These are phyloP conservation scores for Erodium trifolium DNA, from an alignment of 441 rosid species.

Conservation along the genomic window DNA sequence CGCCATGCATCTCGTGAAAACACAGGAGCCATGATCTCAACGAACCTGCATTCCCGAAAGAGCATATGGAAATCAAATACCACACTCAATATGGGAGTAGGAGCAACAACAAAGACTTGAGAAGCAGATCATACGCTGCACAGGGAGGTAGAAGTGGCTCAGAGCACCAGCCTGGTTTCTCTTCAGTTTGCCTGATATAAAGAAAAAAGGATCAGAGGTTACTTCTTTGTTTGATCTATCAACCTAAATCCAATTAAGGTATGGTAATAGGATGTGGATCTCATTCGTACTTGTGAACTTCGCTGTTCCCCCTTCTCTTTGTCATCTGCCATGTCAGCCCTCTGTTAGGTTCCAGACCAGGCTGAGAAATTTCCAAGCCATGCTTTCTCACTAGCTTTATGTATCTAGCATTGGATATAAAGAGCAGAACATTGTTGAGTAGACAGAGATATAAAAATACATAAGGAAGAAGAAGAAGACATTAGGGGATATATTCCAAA, in stretches of 20 bases:
- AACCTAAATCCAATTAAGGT: neutral
- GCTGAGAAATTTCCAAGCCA: too few species aligned
- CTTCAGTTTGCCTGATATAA: constrained; percentile 48
- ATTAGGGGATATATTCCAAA: too few species aligned
- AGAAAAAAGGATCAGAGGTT: constrained; percentile 14
- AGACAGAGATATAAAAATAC: too few species aligned
- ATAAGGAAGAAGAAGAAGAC: too few species aligned
- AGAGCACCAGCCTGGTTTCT: constrained; percentile 79
- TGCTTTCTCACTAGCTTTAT: too few species aligned
- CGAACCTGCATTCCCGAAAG: constrained; percentile 45
- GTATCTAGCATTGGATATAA: too few species aligned
- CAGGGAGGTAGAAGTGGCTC: constrained; percentile 87
- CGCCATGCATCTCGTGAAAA: too few species aligned
- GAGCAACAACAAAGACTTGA: neutral
- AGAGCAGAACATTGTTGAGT: too few species aligned
- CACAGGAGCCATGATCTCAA: constrained; percentile 50
- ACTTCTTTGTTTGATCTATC: neutral
- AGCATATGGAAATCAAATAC: neutral
- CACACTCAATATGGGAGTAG: constrained; percentile 3
- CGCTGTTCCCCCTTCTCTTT: constrained; percentile 67
- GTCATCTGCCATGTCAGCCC: constrained; percentile 94
- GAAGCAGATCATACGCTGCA: constrained; percentile 67
- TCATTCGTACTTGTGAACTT: constrained; percentile 78
- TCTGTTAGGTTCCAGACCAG: constrained; percentile 57
- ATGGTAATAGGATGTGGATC: neutral